These are phyloP conservation scores for Diophrys sp. DNA, from an alignment of 73 alveolate genomes.

Conservation along the genomic window DNA sequence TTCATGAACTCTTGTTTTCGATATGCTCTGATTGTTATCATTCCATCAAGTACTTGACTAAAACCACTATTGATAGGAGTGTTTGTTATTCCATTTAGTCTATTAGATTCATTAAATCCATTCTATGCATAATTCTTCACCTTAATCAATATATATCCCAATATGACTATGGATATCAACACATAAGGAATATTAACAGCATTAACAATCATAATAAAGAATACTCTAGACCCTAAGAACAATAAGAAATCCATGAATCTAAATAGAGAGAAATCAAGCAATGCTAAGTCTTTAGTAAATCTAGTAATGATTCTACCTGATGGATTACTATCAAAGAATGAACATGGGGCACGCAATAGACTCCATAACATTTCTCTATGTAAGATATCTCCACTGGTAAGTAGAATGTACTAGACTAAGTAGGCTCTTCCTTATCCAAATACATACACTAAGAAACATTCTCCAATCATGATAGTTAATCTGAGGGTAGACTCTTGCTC, in stretches of 20 bases:
- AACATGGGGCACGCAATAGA: conserved; percentile 34
- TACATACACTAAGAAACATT: too few relatives aligned
- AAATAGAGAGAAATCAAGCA: conserved; percentile 9
- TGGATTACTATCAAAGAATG: conserved; percentile 64
- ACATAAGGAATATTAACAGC: conserved; percentile 13
- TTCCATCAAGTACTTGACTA: conserved; percentile 4
- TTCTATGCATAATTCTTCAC: not conserved
- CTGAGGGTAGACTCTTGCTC: too few relatives aligned
- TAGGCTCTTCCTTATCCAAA: too few relatives aligned
- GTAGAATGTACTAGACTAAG: too few relatives aligned
- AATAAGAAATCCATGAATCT: conserved; percentile 15
- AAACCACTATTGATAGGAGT: conserved; percentile 17
- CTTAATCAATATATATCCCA: not conserved
- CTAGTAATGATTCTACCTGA: conserved; percentile 67
- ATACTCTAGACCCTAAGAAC: conserved; percentile 17
- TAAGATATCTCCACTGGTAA: too few relatives aligned
- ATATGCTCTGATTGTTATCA: conserved; percentile 20
- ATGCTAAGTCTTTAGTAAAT: conserved; percentile 44
- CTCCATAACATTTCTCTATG: conserved; percentile 44
- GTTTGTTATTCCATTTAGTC: not conserved
- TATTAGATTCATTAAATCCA: conserved; percentile 1
- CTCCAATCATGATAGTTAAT: too few relatives aligned
- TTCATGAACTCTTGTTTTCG: conserved; percentile 1
- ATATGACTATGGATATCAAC: not conserved
- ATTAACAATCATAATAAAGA: conserved; percentile 29